Evolutionary conservation across 176 grass and related monocot genomes (phyloP), one percentile per base, ranked within the genome.

Genomic region (Bothriochloa decipiens): DNA sequence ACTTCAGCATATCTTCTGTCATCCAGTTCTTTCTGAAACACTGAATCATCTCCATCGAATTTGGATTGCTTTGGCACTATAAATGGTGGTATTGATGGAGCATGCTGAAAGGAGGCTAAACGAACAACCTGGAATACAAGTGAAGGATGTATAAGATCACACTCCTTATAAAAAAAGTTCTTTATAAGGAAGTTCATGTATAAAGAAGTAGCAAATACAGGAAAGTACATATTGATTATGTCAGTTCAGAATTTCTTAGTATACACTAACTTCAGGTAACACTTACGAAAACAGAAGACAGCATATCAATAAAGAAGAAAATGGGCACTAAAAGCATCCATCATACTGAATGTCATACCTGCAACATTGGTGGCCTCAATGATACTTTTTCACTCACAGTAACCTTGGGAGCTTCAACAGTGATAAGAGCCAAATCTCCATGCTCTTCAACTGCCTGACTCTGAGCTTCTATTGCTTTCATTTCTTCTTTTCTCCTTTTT

Each of bases 401-500:
- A 78, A 90, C 85, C 89, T 95, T 83, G 73, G 89, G 89, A 68
- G 35, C 87, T 83, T 98, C 96, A 67, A 98, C 93, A 68, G 91
- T 89, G 61, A 98, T 95, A 80, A 98, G 91, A 68, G 96, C 93
- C 79, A 98, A 83, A 79, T 98, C 96, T 55, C 96, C 93, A 83
- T 98, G 96, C 42, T 92, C 91, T 85, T 78, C 80, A 82, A 86
- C 91, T 65, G 89, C 93, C 27, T 37, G 80, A 80, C 75, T 93
- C 81, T 98, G 96, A 55, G 91, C 96, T 92, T 98, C 93, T 87
- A 74, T 95, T 76, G 85, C 85, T 91, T 98, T 95, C 89, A 98
- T 92, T 95, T 98, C 93, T 89, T 98, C 93, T 87, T 98, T 95
- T 76, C 70, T 95, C 81, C 80, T 98, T 82, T 91, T 98, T 61